Percentiles rank a stretch among this genome's conserved stretches.
Evolutionary conservation across 805 yeast species (phyloP).

Genomic region (Blastobotrys americana): DNA sequence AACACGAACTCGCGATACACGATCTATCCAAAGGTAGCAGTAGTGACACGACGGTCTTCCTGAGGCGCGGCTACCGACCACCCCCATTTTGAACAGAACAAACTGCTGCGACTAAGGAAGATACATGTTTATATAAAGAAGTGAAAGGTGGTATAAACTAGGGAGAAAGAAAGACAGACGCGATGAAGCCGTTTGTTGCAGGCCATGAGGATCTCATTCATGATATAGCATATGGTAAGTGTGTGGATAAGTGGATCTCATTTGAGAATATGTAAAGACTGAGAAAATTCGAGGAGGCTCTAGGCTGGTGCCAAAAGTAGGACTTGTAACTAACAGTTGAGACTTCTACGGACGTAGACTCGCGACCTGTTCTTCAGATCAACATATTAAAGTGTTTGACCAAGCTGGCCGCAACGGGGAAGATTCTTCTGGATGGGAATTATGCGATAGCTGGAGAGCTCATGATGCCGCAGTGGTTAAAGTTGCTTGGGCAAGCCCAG

Average conservation of each 20-base stretch:
- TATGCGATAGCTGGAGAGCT: constrained; percentile 89
- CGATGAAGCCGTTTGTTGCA: constrained; percentile 67
- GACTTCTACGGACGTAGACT: constrained; percentile 84
- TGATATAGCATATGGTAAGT: constrained; percentile 67
- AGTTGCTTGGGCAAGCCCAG: constrained; percentile 91
- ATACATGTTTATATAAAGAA: too few species aligned
- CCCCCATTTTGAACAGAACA: too few species aligned
- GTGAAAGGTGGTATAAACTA: too few species aligned
- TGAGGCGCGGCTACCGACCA: too few species aligned
- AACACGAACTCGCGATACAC: too few species aligned
- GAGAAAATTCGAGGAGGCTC: too few species aligned
- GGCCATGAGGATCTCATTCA: constrained; percentile 92
- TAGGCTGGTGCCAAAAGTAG: too few species aligned
- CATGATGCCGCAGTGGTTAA: constrained; percentile 84
- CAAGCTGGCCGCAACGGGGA: constrained; percentile 24
- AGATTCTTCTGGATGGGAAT: constrained; percentile 52
- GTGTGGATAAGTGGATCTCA: too few species aligned
- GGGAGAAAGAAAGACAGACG: neutral
- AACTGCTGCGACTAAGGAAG: too few species aligned
- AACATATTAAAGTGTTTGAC: constrained; percentile 84
- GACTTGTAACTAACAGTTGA: constrained; percentile 7
- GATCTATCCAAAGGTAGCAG: too few species aligned
- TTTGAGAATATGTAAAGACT: too few species aligned
- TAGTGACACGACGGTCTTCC: too few species aligned
- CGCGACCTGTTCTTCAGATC: constrained; percentile 94